Base-by-base conservation (phyloP, 192 early-diverging fungal species). In the Backusella tarrabulga region DNA sequence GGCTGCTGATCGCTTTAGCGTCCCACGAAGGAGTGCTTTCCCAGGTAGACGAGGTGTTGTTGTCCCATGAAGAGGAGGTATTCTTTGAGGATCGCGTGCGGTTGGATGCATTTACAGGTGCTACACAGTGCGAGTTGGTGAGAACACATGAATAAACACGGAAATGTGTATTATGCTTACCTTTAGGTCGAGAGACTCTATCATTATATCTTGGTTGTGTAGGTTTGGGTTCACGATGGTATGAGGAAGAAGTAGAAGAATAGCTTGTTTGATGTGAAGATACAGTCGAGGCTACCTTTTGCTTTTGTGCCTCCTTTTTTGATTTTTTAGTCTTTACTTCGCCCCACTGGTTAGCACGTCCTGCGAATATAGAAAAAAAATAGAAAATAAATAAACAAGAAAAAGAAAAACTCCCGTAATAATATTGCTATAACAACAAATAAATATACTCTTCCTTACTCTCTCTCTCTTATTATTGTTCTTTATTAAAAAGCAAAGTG, bases 291-390 rank as follows among this genome's bases (percentile, higher is more conserved):
- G 75, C 79, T 73, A 85, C 60, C 70, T 87, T 81, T 77, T 85
- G 80, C 88, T 91, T 86, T 78, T 81, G 84, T 26, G 68, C 68
- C 77, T 87, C 86, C 76, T 85, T 83, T 79, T 91, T 91, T 68
- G 80, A 72, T 67, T 93, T 90, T 60, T 83, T 85, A 81, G 89
- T 90, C 84, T 93, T 93, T 79, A 95, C 94, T 82, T 96, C 91
- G 34, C 92, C 92, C 93, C 95, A 97, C 77, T 94, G 91, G 50
- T 85, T 83, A 19, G 90, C 90, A 80, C 89, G 88, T 52, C 95
- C 95, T 94, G 29, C 15, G 42, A 34, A 66, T 44, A 21, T 77
- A 38, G 21, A 26, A 17, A 60, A 7, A 21, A 36, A 63, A 56
- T 71, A n/a, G 63, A 12, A 6, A 41, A 74, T 8, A 63, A 63